phyloP scores from a whole-genome alignment of 2,329 filamentous ascomycete species.

The Tolypocladium tundrense region DNA sequence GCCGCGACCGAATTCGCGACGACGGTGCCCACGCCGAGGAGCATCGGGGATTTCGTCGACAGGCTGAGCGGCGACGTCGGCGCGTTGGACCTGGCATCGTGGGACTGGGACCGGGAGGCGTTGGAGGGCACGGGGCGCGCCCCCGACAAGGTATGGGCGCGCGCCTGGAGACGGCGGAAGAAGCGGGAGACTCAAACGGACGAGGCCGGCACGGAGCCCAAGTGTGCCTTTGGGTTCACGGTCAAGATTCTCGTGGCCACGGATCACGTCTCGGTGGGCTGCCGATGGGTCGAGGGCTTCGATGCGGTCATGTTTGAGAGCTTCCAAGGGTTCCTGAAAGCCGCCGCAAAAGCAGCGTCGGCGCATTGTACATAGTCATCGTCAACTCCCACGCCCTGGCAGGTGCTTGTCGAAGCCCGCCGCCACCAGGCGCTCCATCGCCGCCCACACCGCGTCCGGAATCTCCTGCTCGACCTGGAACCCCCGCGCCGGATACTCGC shows the following conservation, averaged over 20 bases:
- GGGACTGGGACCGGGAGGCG: constrained; percentile 49
- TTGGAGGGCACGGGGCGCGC: constrained; percentile 52
- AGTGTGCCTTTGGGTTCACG: constrained; percentile 47
- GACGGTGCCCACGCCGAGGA: constrained; percentile 34
- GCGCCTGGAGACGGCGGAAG: constrained; percentile 58
- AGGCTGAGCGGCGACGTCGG: constrained; percentile 35
- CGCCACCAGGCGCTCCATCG: constrained; percentile 26
- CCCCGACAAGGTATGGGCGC: constrained; percentile 66
- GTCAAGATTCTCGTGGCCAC: constrained; percentile 34
- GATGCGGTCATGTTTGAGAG: constrained; percentile 74
- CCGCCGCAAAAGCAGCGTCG: constrained; percentile 11
- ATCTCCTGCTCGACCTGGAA: constrained; percentile 34
- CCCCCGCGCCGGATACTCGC: constrained; percentile 29
- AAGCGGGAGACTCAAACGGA: constrained; percentile 20
- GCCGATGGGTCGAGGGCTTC: constrained; percentile 60
- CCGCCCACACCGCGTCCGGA: constrained; percentile 29
- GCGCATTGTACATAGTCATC: background rate
- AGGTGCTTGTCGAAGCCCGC: constrained; percentile 28
- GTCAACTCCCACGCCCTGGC: constrained; percentile 8
- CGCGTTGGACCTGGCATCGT: constrained; percentile 47
- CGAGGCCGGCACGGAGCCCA: constrained; percentile 8
- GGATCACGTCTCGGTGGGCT: constrained; percentile 32
- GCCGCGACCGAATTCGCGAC: constrained; percentile 26
- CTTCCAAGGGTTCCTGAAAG: constrained; percentile 69
- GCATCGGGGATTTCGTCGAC: constrained; percentile 24